Evolutionary conservation across 2,329 filamentous ascomycete species (phyloP).

Genomic region (Talaromyces sp.): DNA sequence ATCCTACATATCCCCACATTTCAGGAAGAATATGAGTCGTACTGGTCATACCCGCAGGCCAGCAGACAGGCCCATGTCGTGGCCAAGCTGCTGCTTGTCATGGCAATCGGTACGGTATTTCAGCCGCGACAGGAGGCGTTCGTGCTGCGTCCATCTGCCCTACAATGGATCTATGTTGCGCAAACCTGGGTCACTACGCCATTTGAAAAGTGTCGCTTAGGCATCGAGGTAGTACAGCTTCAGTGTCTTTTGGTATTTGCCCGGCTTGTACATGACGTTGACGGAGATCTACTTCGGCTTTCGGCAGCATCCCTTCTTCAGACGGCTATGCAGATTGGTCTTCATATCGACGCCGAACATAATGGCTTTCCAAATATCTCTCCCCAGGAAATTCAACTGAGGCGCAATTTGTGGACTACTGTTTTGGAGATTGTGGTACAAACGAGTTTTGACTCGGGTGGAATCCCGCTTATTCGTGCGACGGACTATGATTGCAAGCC

Average conservation of each 20-base stretch:
- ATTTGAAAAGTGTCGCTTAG: conserved; percentile 52
- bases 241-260: conserved; percentile 38
- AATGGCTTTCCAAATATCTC: background rate
- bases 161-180: conserved; percentile 57
- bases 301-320: conserved; percentile 38
- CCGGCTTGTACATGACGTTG: conserved; percentile 34
- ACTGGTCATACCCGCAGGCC: conserved; percentile 38
- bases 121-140: conserved; percentile 2
- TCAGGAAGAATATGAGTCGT: conserved; percentile 48
- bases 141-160: conserved; percentile 38
- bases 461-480: conserved; percentile 2
- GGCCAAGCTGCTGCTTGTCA: conserved; percentile 10
- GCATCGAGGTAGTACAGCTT: conserved; percentile 52
- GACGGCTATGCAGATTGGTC: conserved; percentile 39
- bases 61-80: background rate
- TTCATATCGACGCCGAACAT: conserved; percentile 38
- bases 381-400: conserved; percentile 4
- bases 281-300: conserved; percentile 37
- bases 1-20: conserved; percentile 55
- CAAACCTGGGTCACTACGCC: conserved; percentile 56
- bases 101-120: conserved; percentile 9
- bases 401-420: conserved; percentile 13
- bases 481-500: conserved; percentile 12
- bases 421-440: conserved; percentile 15
- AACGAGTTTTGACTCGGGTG: conserved; percentile 10